Percentiles rank a stretch among this genome's conserved stretches.
phyloP scores from a whole-genome alignment of 2,329 filamentous ascomycete species.

The Tolypocladium ovalisporum region DNA sequence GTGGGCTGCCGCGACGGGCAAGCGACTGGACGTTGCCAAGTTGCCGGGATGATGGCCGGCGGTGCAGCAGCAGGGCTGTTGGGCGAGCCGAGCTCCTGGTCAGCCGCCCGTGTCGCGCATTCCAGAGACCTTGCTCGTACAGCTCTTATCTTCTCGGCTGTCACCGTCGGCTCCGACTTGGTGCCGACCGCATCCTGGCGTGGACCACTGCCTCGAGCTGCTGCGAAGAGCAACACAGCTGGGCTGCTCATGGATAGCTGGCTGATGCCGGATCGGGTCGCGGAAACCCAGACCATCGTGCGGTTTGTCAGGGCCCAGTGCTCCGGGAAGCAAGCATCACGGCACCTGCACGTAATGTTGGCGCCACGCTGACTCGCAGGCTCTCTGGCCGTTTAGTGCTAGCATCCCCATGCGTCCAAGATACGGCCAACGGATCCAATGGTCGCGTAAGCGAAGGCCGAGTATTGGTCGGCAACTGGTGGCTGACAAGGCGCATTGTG shows the following conservation, averaged over 20 bases:
- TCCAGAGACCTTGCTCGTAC: too few species aligned
- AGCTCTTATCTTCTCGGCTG: too few species aligned
- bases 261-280: too few species aligned
- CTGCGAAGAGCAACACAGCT: background rate
- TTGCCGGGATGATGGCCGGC: background rate
- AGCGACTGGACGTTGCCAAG: background rate
- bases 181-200: background rate
- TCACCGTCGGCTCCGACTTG: background rate
- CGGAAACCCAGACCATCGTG: background rate
- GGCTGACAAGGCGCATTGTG: background rate
- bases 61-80: background rate
- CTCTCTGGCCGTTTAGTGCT: background rate
- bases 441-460: background rate
- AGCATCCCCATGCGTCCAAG: background rate
- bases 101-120: background rate
- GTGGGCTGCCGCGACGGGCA: background rate
- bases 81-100: background rate
- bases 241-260: too few species aligned
- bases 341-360: background rate
- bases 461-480: background rate
- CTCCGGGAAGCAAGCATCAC: background rate
- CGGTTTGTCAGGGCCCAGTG: background rate
- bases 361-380: conserved; percentile 1
- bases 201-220: background rate
- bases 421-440: background rate